Percentiles rank a stretch among this genome's conserved stretches.
Conservation (phyloP, 140 eudicot species). For the Bidens hawaiensis region DNA sequence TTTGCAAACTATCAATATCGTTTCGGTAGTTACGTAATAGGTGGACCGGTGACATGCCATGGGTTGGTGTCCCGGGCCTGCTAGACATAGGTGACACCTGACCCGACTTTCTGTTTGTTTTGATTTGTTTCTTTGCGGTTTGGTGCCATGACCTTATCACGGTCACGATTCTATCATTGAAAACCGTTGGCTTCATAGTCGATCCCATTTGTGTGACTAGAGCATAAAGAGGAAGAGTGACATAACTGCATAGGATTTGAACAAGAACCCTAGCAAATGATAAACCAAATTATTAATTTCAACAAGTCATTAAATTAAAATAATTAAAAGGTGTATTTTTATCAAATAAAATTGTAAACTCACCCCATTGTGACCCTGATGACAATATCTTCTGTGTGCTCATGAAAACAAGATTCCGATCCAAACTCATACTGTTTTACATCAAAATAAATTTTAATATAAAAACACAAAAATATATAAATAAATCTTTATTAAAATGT, state of each 20-base stretch:
- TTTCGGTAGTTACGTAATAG: slow-evolving; percentile 41
- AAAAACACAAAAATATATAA: neutral
- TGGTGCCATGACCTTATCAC: slow-evolving; percentile 60
- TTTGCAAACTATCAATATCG: slow-evolving; percentile 40
- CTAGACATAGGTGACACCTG: slow-evolving; percentile 41
- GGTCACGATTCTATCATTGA: slow-evolving; percentile 51
- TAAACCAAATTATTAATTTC: neutral
- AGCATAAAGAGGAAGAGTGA: slow-evolving; percentile 84
- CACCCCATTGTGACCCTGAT: slow-evolving; percentile 69
- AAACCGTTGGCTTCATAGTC: slow-evolving; percentile 63
- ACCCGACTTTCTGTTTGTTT: slow-evolving; percentile 31
- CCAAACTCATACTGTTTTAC: slow-evolving; percentile 55
- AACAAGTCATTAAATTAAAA: neutral
- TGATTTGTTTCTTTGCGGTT: slow-evolving; percentile 49
- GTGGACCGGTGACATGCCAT: slow-evolving; percentile 52
- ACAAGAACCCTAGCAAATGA: slow-evolving; percentile 49
- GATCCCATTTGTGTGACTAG: slow-evolving; percentile 96
- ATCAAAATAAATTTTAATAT: neutral
- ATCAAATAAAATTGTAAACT: slow-evolving; percentile 5
- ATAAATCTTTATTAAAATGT: neutral
- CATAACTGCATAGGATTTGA: slow-evolving; percentile 74
- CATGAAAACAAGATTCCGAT: slow-evolving; percentile 52
- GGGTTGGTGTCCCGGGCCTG: slow-evolving; percentile 52
- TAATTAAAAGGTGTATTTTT: neutral
- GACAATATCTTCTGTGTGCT: slow-evolving; percentile 37